Percentiles rank a stretch among this genome's conserved stretches.
phyloP scores from a whole-genome alignment of 257 asterid genomes.

The Anisodus tanguticus region DNA sequence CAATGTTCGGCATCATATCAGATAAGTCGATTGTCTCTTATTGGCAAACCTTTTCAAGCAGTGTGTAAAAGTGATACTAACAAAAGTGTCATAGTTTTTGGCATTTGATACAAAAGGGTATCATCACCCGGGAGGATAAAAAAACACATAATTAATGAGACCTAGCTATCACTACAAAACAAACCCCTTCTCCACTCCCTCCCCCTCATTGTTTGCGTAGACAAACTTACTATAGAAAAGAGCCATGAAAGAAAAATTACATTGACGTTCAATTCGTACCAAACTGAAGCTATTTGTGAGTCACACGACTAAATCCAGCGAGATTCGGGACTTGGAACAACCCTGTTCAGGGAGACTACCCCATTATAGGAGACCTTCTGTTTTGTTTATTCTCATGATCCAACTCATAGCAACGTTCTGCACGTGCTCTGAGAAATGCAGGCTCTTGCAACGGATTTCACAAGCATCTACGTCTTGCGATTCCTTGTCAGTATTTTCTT shows the following conservation, averaged over 20 bases:
- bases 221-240: neutral
- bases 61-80: neutral
- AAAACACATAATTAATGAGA: neutral
- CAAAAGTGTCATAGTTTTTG: neutral
- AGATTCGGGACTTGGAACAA: neutral
- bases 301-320: neutral
- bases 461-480: neutral
- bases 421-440: constrained; percentile 9
- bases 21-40: neutral
- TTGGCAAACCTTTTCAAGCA: neutral
- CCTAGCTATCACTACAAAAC: neutral
- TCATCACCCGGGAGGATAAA: neutral
- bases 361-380: neutral
- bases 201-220: neutral
- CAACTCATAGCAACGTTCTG: neutral
- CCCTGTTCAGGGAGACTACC: neutral
- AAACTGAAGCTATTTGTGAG: neutral
- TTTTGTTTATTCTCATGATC: constrained; percentile 5
- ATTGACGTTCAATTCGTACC: neutral
- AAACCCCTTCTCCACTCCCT: neutral
- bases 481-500: neutral
- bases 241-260: constrained; percentile 18
- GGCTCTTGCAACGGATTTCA: neutral
- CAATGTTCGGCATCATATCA: too few relatives aligned
- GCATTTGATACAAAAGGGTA: neutral